Evolutionary conservation across 352 stramenopile genomes (phyloP), one percentile per base, ranked within the genome.

Genomic region (Globisporangium canariense): DNA sequence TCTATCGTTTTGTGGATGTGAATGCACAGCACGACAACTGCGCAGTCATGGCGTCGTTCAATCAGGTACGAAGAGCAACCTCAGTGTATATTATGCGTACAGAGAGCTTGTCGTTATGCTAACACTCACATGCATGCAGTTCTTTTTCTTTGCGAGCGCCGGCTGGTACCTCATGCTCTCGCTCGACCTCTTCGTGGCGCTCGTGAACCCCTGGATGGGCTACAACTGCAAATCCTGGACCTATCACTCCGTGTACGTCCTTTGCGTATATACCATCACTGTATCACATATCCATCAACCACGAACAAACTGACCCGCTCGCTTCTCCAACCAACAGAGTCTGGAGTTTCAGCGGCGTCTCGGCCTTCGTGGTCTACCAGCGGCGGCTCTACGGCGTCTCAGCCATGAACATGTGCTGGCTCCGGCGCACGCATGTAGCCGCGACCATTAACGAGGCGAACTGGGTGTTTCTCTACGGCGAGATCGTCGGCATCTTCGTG

Each of bases 141-240:
- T 95, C 64, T 95, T 91, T 67, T 40, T 89, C 18, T 70, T 93
- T 14, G 80, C 81, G 1, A 77, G 82, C 45, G 74, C 61, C n/a
- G 66, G 74, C 8, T 95, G 86, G 86, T 93, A 93, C 68, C 71
- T 93, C 54, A 95, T 93, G 86, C 77, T 95, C 30, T 79, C 86
- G 43, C 60, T 93, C 32, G 86, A 93, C 65, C 76, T 95, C 58
- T 79, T 95, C 20, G 81, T 95, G 61, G 86, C 84, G 56, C 81
- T 95, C 49, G 84, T 95, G 49, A 93, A 95, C 66, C 86, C 86
- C 7, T 93, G 86, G 86, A 93, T 93, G 83, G 84, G 86, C 55
- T 95, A 95, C 69, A 76, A 81, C 13, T 92, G 86, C 78, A 95
- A 95, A 63, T 77, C 84, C 14, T 90, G 86, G 83, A 72, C 82